Evolutionary conservation across 306 rosid species (phyloP).

Genomic region (Cicer arietinum): DNA sequence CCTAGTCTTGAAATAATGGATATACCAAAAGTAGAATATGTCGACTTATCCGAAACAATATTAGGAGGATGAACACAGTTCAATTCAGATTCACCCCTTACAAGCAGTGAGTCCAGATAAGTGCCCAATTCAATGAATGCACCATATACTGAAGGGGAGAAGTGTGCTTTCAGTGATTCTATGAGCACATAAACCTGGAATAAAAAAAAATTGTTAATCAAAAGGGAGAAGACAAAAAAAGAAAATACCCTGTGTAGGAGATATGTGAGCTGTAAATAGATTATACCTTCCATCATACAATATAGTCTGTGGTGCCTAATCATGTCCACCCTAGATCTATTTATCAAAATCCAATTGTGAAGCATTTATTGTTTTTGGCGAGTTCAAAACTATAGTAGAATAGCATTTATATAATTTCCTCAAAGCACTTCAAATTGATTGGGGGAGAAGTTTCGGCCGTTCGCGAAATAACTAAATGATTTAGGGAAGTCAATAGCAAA

Average conservation of each 20-base stretch:
- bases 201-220: conserved; percentile 37
- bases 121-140: conserved; percentile 60
- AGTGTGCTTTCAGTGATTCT: conserved; percentile 60
- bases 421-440: too few species aligned
- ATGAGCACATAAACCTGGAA: conserved; percentile 66
- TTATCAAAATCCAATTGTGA: too few species aligned
- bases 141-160: conserved; percentile 73
- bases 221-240: background rate
- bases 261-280: background rate
- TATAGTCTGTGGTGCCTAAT: too few species aligned
- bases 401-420: too few species aligned
- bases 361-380: too few species aligned
- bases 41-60: conserved; percentile 40
- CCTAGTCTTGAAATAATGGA: conserved; percentile 57
- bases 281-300: too few species aligned
- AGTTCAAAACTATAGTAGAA: too few species aligned
- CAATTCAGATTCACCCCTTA: conserved; percentile 47
- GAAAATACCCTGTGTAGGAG: conserved; percentile 24
- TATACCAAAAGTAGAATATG: conserved; percentile 53
- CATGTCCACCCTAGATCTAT: too few species aligned
- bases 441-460: too few species aligned
- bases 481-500: too few species aligned
- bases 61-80: conserved; percentile 41
- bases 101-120: conserved; percentile 43
- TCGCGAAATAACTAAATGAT: too few species aligned